Conservation (phyloP, 768 basidiomycete genomes). For the Auriculariales sp. region DNA sequence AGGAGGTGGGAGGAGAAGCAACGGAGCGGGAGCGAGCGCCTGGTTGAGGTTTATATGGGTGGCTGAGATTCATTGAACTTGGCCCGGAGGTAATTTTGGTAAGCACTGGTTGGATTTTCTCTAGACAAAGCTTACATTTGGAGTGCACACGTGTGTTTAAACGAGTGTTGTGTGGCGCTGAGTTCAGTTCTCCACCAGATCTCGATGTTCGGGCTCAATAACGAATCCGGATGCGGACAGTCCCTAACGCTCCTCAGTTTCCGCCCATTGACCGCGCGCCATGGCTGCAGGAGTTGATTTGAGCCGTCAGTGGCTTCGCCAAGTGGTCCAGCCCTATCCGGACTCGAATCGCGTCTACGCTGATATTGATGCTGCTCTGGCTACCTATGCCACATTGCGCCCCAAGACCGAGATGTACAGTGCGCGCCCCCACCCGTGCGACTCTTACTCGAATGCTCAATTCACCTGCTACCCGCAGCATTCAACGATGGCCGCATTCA, state of each 20-base stretch:
- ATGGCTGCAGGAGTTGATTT: background rate
- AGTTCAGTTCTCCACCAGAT: too few species aligned
- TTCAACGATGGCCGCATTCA: constrained; percentile 93
- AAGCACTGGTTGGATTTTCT: too few species aligned
- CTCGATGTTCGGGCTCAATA: too few species aligned
- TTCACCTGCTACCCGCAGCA: constrained; percentile 29
- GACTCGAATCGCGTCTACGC: constrained; percentile 40
- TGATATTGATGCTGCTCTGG: constrained; percentile 49
- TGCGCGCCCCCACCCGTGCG: constrained; percentile 13
- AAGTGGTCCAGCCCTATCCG: constrained; percentile 44
- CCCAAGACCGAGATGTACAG: constrained; percentile 78
- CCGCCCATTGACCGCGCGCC: background rate
- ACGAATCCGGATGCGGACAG: background rate
- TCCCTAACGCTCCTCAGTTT: background rate
- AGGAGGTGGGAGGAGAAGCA: too few species aligned
- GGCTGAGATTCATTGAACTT: too few species aligned
- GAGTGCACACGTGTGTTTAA: too few species aligned
- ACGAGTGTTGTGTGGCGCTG: too few species aligned
- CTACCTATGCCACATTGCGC: constrained; percentile 38
- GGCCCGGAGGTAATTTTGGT: too few species aligned
- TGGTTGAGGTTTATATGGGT: too few species aligned
- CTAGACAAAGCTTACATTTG: too few species aligned
- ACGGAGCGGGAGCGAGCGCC: too few species aligned
- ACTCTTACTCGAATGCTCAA: constrained; percentile 8
- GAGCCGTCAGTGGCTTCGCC: constrained; percentile 47